Evolutionary conservation across 2,329 filamentous ascomycete species (phyloP).

Genomic region (Epichloe uncinata): DNA sequence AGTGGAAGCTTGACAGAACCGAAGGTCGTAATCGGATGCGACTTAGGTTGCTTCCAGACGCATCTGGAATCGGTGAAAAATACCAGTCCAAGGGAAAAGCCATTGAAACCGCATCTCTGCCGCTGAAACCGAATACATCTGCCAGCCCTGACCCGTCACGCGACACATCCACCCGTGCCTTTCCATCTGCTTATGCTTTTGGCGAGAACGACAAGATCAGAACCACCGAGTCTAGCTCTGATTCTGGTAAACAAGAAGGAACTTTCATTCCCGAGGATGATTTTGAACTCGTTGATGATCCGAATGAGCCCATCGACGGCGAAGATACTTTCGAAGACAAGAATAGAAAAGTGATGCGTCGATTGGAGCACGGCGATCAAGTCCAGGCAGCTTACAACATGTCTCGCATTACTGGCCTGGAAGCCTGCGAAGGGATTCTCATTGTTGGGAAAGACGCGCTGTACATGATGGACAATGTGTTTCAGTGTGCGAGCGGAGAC

Average conservation of each 20-base stretch:
- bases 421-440: constrained; percentile 84
- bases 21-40: constrained; percentile 95
- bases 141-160: constrained; percentile 11
- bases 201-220: constrained; percentile 9
- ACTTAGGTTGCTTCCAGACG: constrained; percentile 71
- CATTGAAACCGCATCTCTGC: constrained; percentile 27
- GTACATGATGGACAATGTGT: constrained; percentile 93
- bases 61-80: constrained; percentile 50
- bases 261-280: constrained; percentile 56
- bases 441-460: constrained; percentile 85
- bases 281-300: constrained; percentile 91
- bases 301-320: constrained; percentile 64
- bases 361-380: constrained; percentile 76
- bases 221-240: constrained; percentile 13
- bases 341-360: constrained; percentile 94
- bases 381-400: constrained; percentile 94
- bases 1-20: constrained; percentile 90
- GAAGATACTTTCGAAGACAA: constrained; percentile 85
- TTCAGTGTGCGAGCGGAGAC: constrained; percentile 87
- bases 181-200: constrained; percentile 12
- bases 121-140: constrained; percentile 21
- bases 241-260: constrained; percentile 11
- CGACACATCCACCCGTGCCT: constrained; percentile 5
- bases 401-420: constrained; percentile 83
- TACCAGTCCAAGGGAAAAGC: constrained; percentile 75